A percentile compares a stretch with the other conserved stretches of the same genome.
Conservation (phyloP, 306 rosid species). For the Vicia faba region DNA sequence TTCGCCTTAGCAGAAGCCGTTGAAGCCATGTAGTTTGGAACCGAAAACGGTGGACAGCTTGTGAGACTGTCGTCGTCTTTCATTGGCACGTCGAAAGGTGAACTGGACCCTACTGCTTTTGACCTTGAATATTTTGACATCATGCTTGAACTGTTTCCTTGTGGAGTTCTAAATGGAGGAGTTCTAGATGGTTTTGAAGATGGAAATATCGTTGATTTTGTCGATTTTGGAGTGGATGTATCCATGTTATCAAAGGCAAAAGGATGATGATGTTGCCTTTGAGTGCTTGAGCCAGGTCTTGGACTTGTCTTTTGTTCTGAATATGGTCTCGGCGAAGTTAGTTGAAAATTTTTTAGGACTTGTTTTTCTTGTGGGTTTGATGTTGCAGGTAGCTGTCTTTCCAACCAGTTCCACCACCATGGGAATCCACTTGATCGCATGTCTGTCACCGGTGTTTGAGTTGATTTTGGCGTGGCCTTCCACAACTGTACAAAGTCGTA, state of each 20-base stretch:
- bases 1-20: conserved; percentile 84
- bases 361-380: conserved; percentile 60
- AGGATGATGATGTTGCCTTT: conserved; percentile 41
- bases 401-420: conserved; percentile 99
- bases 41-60: conserved; percentile 96
- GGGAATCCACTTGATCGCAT: conserved; percentile 68
- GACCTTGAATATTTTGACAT: conserved; percentile 56
- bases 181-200: conserved; percentile 50
- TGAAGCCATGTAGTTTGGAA: conserved; percentile 85
- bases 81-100: conserved; percentile 62
- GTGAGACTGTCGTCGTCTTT: conserved; percentile 86
- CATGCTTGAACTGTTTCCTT: conserved; percentile 46
- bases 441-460: conserved; percentile 59
- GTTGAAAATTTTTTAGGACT: conserved; percentile 60
- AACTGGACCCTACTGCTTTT: conserved; percentile 51
- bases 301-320: conserved; percentile 73
- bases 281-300: conserved; percentile 57
- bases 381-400: conserved; percentile 63
- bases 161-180: conserved; percentile 63
- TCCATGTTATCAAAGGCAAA: conserved; percentile 65
- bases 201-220: conserved; percentile 61
- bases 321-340: conserved; percentile 76
- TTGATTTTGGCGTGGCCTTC: conserved; percentile 79
- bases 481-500: conserved; percentile 57
- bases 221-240: conserved; percentile 78